phyloP scores from a whole-genome alignment of 495 filamentous ascomycete species.

The Tuber umbilicatum region DNA sequence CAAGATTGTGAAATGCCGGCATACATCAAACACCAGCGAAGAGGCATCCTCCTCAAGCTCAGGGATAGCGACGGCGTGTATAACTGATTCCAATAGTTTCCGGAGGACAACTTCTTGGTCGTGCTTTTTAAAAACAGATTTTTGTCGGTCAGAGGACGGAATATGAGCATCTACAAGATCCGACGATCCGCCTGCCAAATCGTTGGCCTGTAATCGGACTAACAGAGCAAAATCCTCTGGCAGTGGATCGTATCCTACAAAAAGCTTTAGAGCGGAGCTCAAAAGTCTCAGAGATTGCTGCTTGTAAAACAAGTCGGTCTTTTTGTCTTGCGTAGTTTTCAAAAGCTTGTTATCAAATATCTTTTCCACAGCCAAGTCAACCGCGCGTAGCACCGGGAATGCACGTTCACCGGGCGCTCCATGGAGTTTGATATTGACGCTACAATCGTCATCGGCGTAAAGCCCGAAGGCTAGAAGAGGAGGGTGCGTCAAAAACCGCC shows the following conservation, averaged over 20 bases:
- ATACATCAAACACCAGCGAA: slow-evolving; percentile 67
- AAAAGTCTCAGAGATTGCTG: slow-evolving; percentile 83
- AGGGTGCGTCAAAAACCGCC: slow-evolving; percentile 87
- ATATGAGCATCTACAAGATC: slow-evolving; percentile 57
- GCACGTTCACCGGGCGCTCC: slow-evolving; percentile 80
- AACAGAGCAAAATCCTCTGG: slow-evolving; percentile 81
- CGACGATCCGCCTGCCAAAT: slow-evolving; percentile 64
- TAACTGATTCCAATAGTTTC: slow-evolving; percentile 77
- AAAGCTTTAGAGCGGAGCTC: slow-evolving; percentile 76
- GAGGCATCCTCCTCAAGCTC: slow-evolving; percentile 69
- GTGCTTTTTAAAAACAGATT: slow-evolving; percentile 77
- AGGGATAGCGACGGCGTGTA: slow-evolving; percentile 75
- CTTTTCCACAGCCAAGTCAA: slow-evolving; percentile 82
- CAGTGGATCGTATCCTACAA: slow-evolving; percentile 77
- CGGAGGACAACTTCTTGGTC: slow-evolving; percentile 73
- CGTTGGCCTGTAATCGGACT: slow-evolving; percentile 80
- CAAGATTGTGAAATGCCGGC: slow-evolving; percentile 82
- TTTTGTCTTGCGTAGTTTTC: slow-evolving; percentile 52
- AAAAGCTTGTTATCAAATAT: slow-evolving; percentile 65
- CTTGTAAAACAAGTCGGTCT: slow-evolving; percentile 81
- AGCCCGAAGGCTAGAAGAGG: slow-evolving; percentile 71
- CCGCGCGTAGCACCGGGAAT: slow-evolving; percentile 75
- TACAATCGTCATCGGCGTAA: slow-evolving; percentile 77
- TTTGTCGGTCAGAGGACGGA: slow-evolving; percentile 65
- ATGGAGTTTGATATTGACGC: slow-evolving; percentile 79